These are phyloP conservation scores for Meyerozyma guilliermondii DNA, from an alignment of 1,139 yeast genomes.

Conservation along the genomic window DNA sequence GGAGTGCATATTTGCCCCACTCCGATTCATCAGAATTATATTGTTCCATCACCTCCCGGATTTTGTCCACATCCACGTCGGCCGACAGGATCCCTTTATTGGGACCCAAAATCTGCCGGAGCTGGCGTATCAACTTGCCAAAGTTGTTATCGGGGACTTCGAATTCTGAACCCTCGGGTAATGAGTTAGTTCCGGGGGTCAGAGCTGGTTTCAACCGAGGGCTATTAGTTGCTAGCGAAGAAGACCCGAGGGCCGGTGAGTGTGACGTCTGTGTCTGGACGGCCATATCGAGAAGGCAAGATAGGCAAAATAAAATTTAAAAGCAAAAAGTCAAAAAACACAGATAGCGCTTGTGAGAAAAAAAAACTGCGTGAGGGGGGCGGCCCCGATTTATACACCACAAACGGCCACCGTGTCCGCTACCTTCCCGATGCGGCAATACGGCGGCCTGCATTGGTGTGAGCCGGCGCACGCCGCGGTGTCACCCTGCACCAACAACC, in stretches of 20 bases:
- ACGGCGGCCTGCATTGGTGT: not conserved
- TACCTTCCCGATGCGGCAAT: not conserved
- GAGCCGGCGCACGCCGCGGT: not conserved
- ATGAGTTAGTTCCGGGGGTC: not conserved
- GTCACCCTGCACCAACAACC: too few relatives aligned
- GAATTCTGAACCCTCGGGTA: not conserved
- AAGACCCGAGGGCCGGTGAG: not conserved
- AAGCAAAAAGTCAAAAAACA: not conserved
- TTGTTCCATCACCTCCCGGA: slow-evolving; percentile 42
- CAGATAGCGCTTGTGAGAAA: not conserved
- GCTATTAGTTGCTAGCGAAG: not conserved
- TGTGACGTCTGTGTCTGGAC: not conserved
- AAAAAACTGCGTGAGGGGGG: not conserved
- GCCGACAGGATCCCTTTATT: slow-evolving; percentile 35
- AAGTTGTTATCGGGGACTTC: slow-evolving; percentile 17
- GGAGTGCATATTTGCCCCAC: slow-evolving; percentile 58
- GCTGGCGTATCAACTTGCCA: slow-evolving; percentile 24
- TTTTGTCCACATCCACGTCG: slow-evolving; percentile 52
- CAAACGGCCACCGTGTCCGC: not conserved
- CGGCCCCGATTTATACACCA: not conserved
- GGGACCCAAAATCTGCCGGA: slow-evolving; percentile 28
- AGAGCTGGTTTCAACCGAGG: not conserved
- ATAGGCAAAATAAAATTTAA: not conserved
- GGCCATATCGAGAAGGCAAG: not conserved
- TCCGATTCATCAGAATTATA: slow-evolving; percentile 48